phyloP scores from a whole-genome alignment of 2,329 filamentous ascomycete species.

The Chrysoporthe austroafricana region DNA sequence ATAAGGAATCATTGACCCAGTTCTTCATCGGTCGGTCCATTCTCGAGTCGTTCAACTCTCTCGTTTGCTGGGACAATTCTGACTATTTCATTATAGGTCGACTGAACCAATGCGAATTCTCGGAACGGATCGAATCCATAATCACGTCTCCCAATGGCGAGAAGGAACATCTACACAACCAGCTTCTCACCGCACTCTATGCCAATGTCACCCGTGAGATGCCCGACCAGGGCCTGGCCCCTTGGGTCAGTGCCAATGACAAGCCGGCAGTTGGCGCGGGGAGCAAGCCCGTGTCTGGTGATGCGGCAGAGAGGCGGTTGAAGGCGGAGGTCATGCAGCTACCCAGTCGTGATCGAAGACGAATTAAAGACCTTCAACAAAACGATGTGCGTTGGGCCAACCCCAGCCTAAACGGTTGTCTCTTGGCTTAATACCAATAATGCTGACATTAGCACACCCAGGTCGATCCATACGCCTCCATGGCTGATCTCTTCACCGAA shows the following conservation, averaged over 20 bases:
- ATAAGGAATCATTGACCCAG: conserved; percentile 66
- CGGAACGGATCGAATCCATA: conserved; percentile 63
- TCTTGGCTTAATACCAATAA: background rate
- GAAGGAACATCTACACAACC: conserved; percentile 68
- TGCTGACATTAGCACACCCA: conserved; percentile 33
- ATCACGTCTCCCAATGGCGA: conserved; percentile 61
- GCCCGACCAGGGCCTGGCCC: conserved; percentile 68
- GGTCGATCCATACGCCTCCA: conserved; percentile 59
- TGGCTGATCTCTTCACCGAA: conserved; percentile 57
- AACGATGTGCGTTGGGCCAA: conserved; percentile 58
- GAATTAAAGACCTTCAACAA: conserved; percentile 66
- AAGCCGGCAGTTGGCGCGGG: conserved; percentile 62
- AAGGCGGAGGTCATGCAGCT: conserved; percentile 74
- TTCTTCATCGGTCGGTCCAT: conserved; percentile 62
- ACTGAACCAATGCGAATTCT: conserved; percentile 65
- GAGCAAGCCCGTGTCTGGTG: conserved; percentile 65
- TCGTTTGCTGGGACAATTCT: conserved; percentile 29
- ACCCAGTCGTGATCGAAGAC: conserved; percentile 66
- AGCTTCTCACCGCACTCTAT: conserved; percentile 68
- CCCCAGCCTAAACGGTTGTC: background rate
- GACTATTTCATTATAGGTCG: conserved; percentile 50
- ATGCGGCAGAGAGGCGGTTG: conserved; percentile 66
- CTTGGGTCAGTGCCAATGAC: conserved; percentile 74
- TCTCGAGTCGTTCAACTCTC: conserved; percentile 11
- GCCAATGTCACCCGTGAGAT: conserved; percentile 72